phyloP scores from a whole-genome alignment of 495 filamentous ascomycete genomes.

The Penicillium daleae region DNA sequence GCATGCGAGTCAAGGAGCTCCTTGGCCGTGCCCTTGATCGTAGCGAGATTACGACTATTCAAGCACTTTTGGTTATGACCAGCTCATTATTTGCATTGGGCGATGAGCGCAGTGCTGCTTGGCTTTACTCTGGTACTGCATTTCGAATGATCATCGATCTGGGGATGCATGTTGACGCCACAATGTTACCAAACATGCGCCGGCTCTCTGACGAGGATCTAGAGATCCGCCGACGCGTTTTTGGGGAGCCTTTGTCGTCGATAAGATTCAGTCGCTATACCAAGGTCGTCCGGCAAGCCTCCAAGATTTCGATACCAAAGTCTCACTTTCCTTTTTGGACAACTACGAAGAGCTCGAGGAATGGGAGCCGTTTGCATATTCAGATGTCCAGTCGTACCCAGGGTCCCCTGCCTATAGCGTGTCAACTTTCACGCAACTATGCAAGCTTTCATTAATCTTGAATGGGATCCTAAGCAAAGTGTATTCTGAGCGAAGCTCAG shows the following conservation, averaged over 20 bases:
- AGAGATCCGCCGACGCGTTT: constrained; percentile 45
- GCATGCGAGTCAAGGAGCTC: constrained; percentile 33
- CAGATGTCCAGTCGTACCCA: constrained; percentile 20
- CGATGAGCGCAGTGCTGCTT: constrained; percentile 33
- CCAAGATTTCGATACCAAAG: constrained; percentile 31
- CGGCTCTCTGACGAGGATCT: constrained; percentile 36
- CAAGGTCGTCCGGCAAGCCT: constrained; percentile 37
- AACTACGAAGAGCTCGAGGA: constrained; percentile 39
- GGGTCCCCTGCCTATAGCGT: constrained; percentile 29
- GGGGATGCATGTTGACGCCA: constrained; percentile 38
- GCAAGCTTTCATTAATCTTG: constrained; percentile 31
- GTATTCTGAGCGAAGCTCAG: constrained; percentile 34
- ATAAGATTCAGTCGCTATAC: constrained; percentile 44
- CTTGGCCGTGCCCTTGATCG: constrained; percentile 30
- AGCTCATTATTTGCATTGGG: constrained; percentile 35
- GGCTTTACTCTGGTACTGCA: constrained; percentile 44
- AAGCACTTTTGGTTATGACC: constrained; percentile 36
- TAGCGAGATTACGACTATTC: constrained; percentile 37
- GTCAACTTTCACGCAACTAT: constrained; percentile 33
- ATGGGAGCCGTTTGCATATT: constrained; percentile 32
- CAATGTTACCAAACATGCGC: constrained; percentile 25
- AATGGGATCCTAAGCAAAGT: constrained; percentile 32
- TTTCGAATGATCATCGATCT: constrained; percentile 46
- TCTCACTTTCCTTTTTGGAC: constrained; percentile 36
- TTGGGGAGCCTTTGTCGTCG: constrained; percentile 47